A percentile compares a stretch with the other conserved stretches of the same genome.
phyloP scores from a whole-genome alignment of 768 basidiomycete species.

The Ramaria sp. region DNA sequence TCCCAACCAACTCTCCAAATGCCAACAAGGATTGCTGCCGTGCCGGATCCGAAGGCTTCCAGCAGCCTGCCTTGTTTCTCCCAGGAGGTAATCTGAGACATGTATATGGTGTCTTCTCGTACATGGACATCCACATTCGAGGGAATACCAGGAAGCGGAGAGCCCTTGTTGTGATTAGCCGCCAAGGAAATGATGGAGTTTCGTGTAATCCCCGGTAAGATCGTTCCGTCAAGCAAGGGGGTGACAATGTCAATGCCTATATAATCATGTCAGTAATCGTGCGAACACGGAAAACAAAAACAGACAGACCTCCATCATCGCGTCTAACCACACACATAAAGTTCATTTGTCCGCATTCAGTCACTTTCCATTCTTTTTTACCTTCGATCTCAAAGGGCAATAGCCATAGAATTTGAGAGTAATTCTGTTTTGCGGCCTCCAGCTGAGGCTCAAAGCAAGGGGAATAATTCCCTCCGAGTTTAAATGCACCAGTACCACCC shows the following conservation, averaged over 20 bases:
- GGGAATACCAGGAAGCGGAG: slow-evolving; percentile 30
- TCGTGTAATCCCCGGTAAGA: slow-evolving; percentile 87
- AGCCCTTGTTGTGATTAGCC: slow-evolving; percentile 42
- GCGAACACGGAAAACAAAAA: background rate
- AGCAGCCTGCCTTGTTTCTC: slow-evolving; percentile 52
- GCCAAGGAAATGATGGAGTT: slow-evolving; percentile 71
- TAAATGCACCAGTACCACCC: slow-evolving; percentile 62
- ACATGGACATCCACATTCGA: slow-evolving; percentile 34
- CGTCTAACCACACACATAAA: slow-evolving; percentile 57
- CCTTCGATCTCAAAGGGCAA: slow-evolving; percentile 46
- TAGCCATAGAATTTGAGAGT: slow-evolving; percentile 74
- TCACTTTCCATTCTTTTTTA: slow-evolving; percentile 18
- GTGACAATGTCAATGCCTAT: slow-evolving; percentile 75
- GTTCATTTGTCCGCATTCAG: slow-evolving; percentile 73
- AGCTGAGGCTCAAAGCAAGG: slow-evolving; percentile 54
- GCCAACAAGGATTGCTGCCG: slow-evolving; percentile 67
- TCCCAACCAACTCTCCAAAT: slow-evolving; percentile 66
- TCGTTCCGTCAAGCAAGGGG: slow-evolving; percentile 82
- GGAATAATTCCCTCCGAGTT: slow-evolving; percentile 57
- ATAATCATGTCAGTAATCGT: background rate
- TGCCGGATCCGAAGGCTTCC: slow-evolving; percentile 82
- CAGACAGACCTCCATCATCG: slow-evolving; percentile 41
- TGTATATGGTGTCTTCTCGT: slow-evolving; percentile 48
- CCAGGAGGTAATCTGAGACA: slow-evolving; percentile 39
- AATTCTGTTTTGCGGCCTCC: slow-evolving; percentile 55